phyloP scores from a whole-genome alignment of 352 stramenopile genomes.

The Hyaloperonospora brassicae region DNA sequence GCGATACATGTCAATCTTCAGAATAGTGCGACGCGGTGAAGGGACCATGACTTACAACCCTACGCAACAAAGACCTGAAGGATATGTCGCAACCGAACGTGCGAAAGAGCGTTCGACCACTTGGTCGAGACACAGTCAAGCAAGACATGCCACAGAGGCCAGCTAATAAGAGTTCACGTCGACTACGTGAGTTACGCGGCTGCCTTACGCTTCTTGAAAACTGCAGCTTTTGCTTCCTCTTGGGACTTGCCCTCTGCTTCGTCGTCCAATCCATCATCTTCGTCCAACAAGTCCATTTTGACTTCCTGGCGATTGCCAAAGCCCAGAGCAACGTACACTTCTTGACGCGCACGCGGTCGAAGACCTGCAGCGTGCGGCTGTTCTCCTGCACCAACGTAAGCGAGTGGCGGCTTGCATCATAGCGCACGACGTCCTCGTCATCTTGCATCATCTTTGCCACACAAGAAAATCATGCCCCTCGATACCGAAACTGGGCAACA shows the following conservation, averaged over 20 bases:
- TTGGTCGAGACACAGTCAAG: no score
- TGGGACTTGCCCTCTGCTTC: constrained; percentile 14
- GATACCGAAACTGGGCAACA: constrained; percentile 98
- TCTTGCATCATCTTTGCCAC: constrained; percentile 61
- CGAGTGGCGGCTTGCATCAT: constrained; percentile 44
- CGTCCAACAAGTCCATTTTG: constrained; percentile 68
- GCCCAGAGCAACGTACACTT: constrained; percentile 62
- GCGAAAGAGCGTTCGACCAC: no score
- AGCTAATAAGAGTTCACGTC: no score
- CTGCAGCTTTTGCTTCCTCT: constrained; percentile 25
- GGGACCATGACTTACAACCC: no score
- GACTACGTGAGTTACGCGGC: constrained; percentile 8
- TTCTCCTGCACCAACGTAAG: constrained; percentile 51
- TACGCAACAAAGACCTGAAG: no score
- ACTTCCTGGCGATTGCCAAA: constrained; percentile 80
- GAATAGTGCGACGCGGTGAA: no score
- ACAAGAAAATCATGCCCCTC: constrained; percentile 92
- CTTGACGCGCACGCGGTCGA: constrained; percentile 70
- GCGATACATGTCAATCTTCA: no score
- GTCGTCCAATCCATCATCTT: constrained; percentile 28
- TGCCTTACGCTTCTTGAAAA: constrained; percentile 31
- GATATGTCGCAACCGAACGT: no score
- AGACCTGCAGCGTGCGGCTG: constrained; percentile 60
- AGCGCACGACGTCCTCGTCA: constrained; percentile 46
- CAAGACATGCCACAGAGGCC: no score